phyloP scores from a whole-genome alignment of 1,284 basidiomycete species.

The Schizopora paradoxa region DNA sequence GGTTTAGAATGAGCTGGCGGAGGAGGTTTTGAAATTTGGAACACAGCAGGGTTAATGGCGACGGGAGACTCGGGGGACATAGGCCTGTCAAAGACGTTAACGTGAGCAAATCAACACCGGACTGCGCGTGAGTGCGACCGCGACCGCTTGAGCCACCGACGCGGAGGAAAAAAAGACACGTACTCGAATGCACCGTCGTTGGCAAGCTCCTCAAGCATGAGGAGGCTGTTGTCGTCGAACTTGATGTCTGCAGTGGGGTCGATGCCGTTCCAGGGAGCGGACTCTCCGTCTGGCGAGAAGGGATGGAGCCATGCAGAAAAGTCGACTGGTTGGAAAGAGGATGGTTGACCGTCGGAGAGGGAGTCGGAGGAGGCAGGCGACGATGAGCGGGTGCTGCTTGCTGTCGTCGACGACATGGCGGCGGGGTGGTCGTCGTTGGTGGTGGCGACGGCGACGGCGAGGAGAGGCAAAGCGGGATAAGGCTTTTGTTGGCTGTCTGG shows the following conservation, averaged over 20 bases:
- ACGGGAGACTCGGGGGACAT: conserved; percentile 7
- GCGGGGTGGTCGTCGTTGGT: too few relatives aligned
- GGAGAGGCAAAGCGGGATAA: too few relatives aligned
- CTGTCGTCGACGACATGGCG: conserved; percentile 43
- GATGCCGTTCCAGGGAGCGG: conserved; percentile 28
- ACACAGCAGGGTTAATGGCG: conserved; percentile 16
- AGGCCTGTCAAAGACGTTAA: conserved; percentile 24
- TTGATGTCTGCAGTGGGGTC: conserved; percentile 22
- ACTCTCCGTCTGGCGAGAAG: conserved; percentile 36
- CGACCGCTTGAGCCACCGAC: conserved; percentile 20
- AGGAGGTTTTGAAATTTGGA: conserved; percentile 7
- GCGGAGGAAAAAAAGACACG: conserved; percentile 26
- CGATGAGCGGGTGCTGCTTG: conserved; percentile 60
- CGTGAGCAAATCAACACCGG: too few relatives aligned
- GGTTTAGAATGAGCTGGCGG: conserved; percentile 4
- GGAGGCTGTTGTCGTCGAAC: conserved; percentile 44
- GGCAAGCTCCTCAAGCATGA: conserved; percentile 65
- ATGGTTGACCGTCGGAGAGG: conserved; percentile 45
- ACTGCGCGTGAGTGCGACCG: conserved; percentile 14
- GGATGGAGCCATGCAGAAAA: conserved; percentile 55
- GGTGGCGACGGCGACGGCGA: background rate
- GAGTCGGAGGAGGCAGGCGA: conserved; percentile 65
- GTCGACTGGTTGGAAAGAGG: conserved; percentile 45
- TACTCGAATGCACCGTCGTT: conserved; percentile 69
- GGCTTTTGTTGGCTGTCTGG: too few relatives aligned